Evolutionary conservation across 768 basidiomycete species (phyloP).

Genomic region (Psilocybe azurescens): DNA sequence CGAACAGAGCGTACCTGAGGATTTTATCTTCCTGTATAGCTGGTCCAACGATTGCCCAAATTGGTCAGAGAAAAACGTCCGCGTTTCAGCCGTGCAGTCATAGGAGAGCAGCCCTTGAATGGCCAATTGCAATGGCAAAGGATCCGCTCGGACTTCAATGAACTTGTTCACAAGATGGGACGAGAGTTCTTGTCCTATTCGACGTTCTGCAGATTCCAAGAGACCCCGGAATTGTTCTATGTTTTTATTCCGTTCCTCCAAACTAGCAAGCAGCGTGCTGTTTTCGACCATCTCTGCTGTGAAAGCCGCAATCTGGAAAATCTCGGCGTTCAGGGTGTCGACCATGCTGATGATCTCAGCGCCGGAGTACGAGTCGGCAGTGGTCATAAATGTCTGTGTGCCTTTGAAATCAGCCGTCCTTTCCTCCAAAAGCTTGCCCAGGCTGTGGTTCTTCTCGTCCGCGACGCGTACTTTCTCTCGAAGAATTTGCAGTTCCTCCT

Average conservation of each 20-base stretch:
- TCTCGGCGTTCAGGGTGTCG: conserved; percentile 52
- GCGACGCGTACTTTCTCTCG: conserved; percentile 19
- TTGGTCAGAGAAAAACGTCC: not conserved
- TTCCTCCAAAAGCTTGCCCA: conserved; percentile 28
- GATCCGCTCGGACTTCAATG: conserved; percentile 19
- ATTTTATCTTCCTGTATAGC: conserved; percentile 12
- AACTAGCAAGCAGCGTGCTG: not conserved
- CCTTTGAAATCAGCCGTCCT: conserved; percentile 45
- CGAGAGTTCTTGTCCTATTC: conserved; percentile 22
- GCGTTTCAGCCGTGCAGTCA: conserved; percentile 12
- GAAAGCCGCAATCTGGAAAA: conserved; percentile 50
- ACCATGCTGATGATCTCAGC: conserved; percentile 44
- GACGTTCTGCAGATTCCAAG: conserved; percentile 1
- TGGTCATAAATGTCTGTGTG: conserved; percentile 48
- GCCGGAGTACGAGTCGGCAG: conserved; percentile 46
- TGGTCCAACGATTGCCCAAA: conserved; percentile 8
- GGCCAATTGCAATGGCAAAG: conserved; percentile 28
- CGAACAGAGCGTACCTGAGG: conserved; percentile 28
- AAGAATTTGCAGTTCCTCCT: conserved; percentile 12
- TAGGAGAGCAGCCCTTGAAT: conserved; percentile 20
- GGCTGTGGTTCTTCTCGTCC: conserved; percentile 25
- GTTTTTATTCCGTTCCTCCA: conserved; percentile 8
- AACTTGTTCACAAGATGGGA: conserved; percentile 17
- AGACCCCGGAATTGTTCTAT: not conserved
- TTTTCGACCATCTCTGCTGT: conserved; percentile 40